Percentiles rank a stretch among this genome's conserved stretches.
Evolutionary conservation across 129 eudicot genomes (phyloP).

Genomic region (Tanacetum coccineum): DNA sequence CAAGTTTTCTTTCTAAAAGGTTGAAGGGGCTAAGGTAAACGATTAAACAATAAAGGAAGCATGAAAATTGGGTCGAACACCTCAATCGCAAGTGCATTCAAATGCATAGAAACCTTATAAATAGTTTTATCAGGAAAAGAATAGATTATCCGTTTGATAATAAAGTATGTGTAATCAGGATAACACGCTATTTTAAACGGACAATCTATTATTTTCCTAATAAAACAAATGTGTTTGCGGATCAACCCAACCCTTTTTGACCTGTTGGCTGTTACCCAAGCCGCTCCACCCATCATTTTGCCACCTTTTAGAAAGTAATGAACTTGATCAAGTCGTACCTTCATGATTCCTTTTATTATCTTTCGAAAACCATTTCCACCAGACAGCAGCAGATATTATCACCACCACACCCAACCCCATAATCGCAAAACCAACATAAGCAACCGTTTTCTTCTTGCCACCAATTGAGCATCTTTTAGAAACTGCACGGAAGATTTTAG

Average conservation of each 20-base stretch:
- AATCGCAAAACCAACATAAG: slow-evolving; percentile 29
- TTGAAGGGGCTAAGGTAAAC: background rate
- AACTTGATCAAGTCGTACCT: slow-evolving; percentile 19
- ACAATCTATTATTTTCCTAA: no score
- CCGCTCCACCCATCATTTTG: no score
- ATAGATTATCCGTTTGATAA: no score
- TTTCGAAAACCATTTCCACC: slow-evolving; percentile 32
- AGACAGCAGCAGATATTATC: slow-evolving; percentile 26
- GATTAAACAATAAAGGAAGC: background rate
- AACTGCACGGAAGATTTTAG: slow-evolving; percentile 14
- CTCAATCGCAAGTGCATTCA: no score
- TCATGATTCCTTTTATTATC: slow-evolving; percentile 6
- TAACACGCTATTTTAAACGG: no score
- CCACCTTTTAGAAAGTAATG: background rate
- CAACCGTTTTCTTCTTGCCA: slow-evolving; percentile 24
- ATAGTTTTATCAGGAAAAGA: no score
- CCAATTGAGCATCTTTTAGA: slow-evolving; percentile 11
- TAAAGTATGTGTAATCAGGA: no score
- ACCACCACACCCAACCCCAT: slow-evolving; percentile 27
- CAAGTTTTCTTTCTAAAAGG: background rate
- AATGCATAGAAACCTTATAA: no score
- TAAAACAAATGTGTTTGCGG: no score
- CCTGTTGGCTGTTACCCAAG: no score
- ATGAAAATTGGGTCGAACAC: no score
- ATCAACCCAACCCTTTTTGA: no score